Evolutionary conservation across 805 yeast species (phyloP).

Genomic region (Candida stauntonica): DNA sequence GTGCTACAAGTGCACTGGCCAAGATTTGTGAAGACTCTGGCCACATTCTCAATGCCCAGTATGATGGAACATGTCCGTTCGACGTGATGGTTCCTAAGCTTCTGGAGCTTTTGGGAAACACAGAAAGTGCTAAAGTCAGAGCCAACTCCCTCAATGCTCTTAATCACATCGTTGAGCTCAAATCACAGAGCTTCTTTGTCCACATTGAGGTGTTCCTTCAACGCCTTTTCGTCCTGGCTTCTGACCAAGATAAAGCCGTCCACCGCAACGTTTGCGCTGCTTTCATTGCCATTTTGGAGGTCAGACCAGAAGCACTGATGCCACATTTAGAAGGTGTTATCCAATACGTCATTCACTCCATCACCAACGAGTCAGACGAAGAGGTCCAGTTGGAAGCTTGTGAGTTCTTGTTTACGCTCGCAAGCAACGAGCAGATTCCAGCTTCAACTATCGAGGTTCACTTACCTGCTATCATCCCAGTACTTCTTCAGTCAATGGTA

Average conservation of each 20-base stretch:
- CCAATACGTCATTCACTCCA: slow-evolving; percentile 75
- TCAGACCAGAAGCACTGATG: slow-evolving; percentile 71
- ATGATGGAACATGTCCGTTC: slow-evolving; percentile 63
- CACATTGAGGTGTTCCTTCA: slow-evolving; percentile 63
- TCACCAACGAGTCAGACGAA: slow-evolving; percentile 53
- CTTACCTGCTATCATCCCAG: slow-evolving; percentile 66
- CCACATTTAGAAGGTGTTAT: slow-evolving; percentile 87
- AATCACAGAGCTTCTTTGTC: slow-evolving; percentile 58
- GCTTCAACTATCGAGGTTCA: slow-evolving; percentile 50
- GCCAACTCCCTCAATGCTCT: slow-evolving; percentile 66
- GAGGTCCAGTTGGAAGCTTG: slow-evolving; percentile 88
- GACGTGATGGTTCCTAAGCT: slow-evolving; percentile 64
- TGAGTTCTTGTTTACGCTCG: slow-evolving; percentile 77
- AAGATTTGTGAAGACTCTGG: slow-evolving; percentile 91
- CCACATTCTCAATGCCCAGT: slow-evolving; percentile 56
- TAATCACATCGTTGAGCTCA: slow-evolving; percentile 68
- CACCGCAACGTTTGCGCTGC: slow-evolving; percentile 74
- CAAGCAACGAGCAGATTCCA: slow-evolving; percentile 52
- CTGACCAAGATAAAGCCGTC: slow-evolving; percentile 52
- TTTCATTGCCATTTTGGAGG: slow-evolving; percentile 65
- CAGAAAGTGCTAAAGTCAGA: slow-evolving; percentile 46
- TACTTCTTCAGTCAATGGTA: slow-evolving; percentile 75
- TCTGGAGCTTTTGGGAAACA: slow-evolving; percentile 40
- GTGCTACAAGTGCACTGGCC: slow-evolving; percentile 75
- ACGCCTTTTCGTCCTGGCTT: slow-evolving; percentile 66